Conservation (phyloP, 164 flowering plant genomes). For the Liquidambar formosana region DNA sequence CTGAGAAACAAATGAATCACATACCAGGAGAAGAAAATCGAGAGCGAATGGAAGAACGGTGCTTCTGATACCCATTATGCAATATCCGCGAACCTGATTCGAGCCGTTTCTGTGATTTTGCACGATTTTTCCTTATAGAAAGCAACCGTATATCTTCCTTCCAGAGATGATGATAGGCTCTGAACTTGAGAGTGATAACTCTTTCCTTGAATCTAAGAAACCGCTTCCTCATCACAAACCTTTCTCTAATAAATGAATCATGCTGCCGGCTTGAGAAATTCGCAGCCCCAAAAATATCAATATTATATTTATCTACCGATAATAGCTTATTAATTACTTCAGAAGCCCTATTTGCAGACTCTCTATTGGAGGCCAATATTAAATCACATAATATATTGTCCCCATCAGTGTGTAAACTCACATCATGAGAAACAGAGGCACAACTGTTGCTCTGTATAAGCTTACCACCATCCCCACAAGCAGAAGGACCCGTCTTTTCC, state of each 20-base stretch:
- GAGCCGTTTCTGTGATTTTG: conserved; percentile 66
- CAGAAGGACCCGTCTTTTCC: conserved; percentile 10
- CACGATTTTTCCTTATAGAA: conserved; percentile 55
- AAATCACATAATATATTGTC: conserved; percentile 25
- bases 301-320: conserved; percentile 27
- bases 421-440: conserved; percentile 8
- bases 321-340: conserved; percentile 53
- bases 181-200: conserved; percentile 66
- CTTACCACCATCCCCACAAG: conserved; percentile 10
- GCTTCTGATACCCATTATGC: conserved; percentile 52
- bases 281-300: conserved; percentile 21
- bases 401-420: conserved; percentile 1
- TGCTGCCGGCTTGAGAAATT: conserved; percentile 14
- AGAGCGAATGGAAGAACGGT: conserved; percentile 64
- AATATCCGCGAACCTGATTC: conserved; percentile 45
- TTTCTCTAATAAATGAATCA: conserved; percentile 38
- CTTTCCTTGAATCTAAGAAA: conserved; percentile 67
- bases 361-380: conserved; percentile 59
- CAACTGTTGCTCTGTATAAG: conserved; percentile 10
- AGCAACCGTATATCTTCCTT: conserved; percentile 71
- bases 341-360: conserved; percentile 46
- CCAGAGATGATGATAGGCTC: conserved; percentile 71
- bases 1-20: conserved; percentile 2
- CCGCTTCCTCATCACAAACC: conserved; percentile 44
- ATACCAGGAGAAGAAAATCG: conserved; percentile 54